These are phyloP conservation scores for Salvia sclarea DNA, from an alignment of 305 asterid species.

Conservation along the genomic window DNA sequence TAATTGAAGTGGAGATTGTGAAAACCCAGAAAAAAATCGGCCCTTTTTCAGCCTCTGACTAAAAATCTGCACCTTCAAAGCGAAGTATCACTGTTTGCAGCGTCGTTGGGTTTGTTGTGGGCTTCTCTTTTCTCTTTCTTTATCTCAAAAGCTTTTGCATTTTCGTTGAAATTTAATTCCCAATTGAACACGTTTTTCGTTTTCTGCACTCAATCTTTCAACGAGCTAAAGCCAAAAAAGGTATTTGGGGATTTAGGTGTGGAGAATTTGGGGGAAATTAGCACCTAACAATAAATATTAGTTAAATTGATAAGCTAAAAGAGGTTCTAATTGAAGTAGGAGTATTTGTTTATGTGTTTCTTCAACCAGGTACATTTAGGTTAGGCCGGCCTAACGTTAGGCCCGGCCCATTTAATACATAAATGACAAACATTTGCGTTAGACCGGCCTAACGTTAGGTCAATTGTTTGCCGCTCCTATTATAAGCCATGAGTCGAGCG, in stretches of 20 bases:
- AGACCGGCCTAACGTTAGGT: too few species aligned
- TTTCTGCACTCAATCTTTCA: neutral
- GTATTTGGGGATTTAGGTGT: neutral
- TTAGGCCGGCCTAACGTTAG: too few species aligned
- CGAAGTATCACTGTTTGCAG: slow-evolving; percentile 29
- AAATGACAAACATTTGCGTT: too few species aligned
- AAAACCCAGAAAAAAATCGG: slow-evolving; percentile 7
- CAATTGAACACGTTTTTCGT: slow-evolving; percentile 9
- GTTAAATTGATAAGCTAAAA: neutral
- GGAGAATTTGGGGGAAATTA: neutral
- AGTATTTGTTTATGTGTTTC: too few species aligned
- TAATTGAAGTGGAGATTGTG: slow-evolving; percentile 25
- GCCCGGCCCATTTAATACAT: too few species aligned
- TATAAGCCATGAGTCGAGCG: too few species aligned
- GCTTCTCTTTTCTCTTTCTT: too few species aligned
- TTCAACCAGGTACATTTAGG: too few species aligned
- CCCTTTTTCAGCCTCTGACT: slow-evolving; percentile 7
- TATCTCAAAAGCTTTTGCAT: neutral
- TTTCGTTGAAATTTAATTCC: neutral
- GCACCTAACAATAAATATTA: neutral
- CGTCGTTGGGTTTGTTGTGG: slow-evolving; percentile 23
- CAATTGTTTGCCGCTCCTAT: too few species aligned
- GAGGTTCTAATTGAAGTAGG: too few species aligned
- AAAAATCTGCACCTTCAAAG: slow-evolving; percentile 13
- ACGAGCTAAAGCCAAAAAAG: neutral